Percentiles rank a stretch among this genome's conserved stretches.
These are phyloP conservation scores for Fusarium scirpi DNA, from an alignment of 2,329 filamentous ascomycete genomes.

Conservation along the genomic window DNA sequence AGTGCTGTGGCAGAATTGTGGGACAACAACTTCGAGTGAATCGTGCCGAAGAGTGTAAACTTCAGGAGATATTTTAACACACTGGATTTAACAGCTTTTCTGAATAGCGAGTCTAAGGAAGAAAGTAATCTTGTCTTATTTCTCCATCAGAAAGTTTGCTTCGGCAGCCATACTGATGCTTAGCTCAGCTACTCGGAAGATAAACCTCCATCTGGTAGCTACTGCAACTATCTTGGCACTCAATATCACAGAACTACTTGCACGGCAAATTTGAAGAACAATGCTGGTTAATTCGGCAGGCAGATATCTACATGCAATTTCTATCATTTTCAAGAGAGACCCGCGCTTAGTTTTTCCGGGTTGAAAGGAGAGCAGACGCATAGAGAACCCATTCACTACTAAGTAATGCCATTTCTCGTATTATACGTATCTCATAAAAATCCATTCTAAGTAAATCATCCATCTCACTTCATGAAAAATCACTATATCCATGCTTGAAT, in stretches of 20 bases:
- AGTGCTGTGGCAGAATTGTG: conserved; percentile 34
- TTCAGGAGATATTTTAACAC: not conserved
- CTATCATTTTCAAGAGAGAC: not conserved
- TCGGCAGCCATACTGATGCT: not conserved
- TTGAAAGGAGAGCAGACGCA: not conserved
- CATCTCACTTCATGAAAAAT: conserved; percentile 20
- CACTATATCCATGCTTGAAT: conserved; percentile 16
- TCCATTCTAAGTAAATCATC: conserved; percentile 44
- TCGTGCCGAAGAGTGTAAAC: not conserved
- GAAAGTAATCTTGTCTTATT: not conserved
- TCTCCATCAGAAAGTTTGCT: not conserved
- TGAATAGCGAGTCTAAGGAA: not conserved
- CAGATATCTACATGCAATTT: not conserved
- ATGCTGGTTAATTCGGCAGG: not conserved
- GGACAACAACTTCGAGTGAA: not conserved
- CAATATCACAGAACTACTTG: not conserved
- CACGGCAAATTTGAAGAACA: not conserved
- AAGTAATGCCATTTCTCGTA: conserved; percentile 39
- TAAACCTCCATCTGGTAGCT: not conserved
- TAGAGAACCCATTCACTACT: conserved; percentile 19
- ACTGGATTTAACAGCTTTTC: not conserved
- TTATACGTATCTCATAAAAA: conserved; percentile 44
- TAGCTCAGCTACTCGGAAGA: not conserved
- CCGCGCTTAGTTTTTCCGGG: not conserved
- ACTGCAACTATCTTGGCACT: not conserved